Base-by-base conservation (phyloP, 805 yeast genomes). In the Candida cerambycidarum region DNA sequence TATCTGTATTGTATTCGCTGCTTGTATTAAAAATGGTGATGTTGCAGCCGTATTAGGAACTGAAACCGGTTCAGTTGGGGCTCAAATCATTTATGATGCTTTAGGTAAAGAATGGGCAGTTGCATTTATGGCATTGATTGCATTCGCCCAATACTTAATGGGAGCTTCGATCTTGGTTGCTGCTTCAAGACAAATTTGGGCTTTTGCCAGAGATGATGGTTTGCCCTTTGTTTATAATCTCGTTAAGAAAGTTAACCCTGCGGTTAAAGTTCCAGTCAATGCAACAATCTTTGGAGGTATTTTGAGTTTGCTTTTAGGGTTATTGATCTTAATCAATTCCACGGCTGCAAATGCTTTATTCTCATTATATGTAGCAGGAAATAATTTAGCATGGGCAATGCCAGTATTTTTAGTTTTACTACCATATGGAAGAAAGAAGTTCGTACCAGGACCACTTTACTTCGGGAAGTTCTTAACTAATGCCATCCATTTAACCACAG, bases 171-270 rank as follows among this genome's bases (percentile, higher is more conserved):
- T 78, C 42, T 64, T 81, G 35, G 73, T 81, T 34, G 87, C 88
- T 8, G 73, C 78, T 6, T 80, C 86, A 4, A 75, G 89, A 60
- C 89, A 82, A 59, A 71, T 81, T 38, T 83, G 85, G 80, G 87
- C 89, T 1, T 81, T 83, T 59, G 80, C 87, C 31, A 76, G 92
- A 65, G 92, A 84, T 58, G 81, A 82, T 53, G 89, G 89, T 10
- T 69, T 84, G 43, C 90, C 90, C 7, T 66, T 81, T 48, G 72
- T 83, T 9, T 61, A 69, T 32, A 59, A 56, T 50, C 67, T 66
- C 54, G 71, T 84, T 47, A 79, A 81, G 51, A 75, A 66, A 32
- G 85, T 85, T 32, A 68, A 83, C 53, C 69, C 75, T 40, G 72
- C 59, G 44, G 62, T 76, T 29, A 68, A 75, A 13, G 85, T 81